A percentile compares a stretch with the other conserved stretches of the same genome.
Conservation (phyloP, 148 eudicot species). For the Amaranthus palmeri region DNA sequence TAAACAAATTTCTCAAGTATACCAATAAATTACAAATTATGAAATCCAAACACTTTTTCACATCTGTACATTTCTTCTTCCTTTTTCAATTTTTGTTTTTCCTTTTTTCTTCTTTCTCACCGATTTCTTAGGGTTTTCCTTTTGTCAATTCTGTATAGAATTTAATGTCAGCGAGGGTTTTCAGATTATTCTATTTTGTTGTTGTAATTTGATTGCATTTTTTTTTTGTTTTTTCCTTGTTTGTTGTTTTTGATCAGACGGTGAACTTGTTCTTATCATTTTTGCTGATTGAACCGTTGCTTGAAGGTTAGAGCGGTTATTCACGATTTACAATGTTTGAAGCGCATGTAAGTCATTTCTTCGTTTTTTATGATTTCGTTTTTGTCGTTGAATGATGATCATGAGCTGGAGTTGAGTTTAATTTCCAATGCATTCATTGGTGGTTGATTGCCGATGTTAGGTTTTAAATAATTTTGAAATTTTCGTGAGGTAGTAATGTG, state of each 20-base stretch:
- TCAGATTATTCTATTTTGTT: neutral
- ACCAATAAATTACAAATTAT: too few relatives aligned
- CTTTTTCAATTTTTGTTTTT: neutral
- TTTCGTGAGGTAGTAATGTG: neutral
- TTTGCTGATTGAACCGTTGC: neutral
- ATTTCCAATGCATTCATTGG: neutral
- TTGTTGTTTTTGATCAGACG: slow-evolving; percentile 8
- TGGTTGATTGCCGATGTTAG: neutral
- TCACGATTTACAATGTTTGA: slow-evolving; percentile 27
- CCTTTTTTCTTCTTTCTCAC: neutral
- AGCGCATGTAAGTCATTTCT: slow-evolving; percentile 31
- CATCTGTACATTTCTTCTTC: neutral
- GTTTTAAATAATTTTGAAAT: neutral
- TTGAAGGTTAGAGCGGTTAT: slow-evolving; percentile 2
- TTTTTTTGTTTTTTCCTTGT: neutral
- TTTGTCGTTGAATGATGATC: neutral
- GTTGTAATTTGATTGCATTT: neutral
- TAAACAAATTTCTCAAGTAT: too few relatives aligned
- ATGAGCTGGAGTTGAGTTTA: neutral
- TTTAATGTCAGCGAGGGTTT: slow-evolving; percentile 3
- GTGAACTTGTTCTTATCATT: neutral
- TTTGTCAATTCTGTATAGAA: neutral
- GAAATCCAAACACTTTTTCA: too few relatives aligned
- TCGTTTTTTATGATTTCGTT: neutral
- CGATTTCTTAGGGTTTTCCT: slow-evolving; percentile 23